Percentiles rank a stretch among this genome's conserved stretches.
Evolutionary conservation across 2,329 filamentous ascomycete genomes (phyloP).

Genomic region (Neophaeococcomyces mojaviensis): DNA sequence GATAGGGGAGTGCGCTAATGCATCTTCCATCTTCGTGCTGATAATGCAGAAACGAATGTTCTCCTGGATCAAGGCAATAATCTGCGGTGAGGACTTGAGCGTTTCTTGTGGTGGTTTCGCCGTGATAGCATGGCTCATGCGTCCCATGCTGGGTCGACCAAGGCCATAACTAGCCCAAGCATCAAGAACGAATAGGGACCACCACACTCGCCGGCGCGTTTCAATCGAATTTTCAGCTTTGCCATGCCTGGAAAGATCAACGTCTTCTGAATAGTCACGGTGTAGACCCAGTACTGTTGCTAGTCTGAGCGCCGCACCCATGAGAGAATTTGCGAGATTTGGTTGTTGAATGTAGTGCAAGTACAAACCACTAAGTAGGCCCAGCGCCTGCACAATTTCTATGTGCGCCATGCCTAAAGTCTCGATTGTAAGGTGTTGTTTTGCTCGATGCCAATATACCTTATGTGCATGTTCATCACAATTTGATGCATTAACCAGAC

Average conservation of each 20-base stretch:
- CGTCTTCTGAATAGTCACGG: constrained; percentile 49
- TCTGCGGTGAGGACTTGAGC: constrained; percentile 8
- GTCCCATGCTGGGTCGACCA: constrained; percentile 61
- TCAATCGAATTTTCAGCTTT: constrained; percentile 50
- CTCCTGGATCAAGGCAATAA: constrained; percentile 41
- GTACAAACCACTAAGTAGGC: constrained; percentile 67
- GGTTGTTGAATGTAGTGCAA: constrained; percentile 71
- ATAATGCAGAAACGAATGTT: constrained; percentile 76
- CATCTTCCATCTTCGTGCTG: constrained; percentile 68
- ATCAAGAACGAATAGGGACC: constrained; percentile 66
- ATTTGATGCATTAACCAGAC: constrained; percentile 60
- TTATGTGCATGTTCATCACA: constrained; percentile 29
- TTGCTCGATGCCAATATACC: constrained; percentile 61
- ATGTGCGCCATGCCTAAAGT: constrained; percentile 62
- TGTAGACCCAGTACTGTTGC: constrained; percentile 67
- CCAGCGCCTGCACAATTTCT: constrained; percentile 65
- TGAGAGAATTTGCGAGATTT: constrained; percentile 66
- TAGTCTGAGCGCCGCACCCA: constrained; percentile 65
- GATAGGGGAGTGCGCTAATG: constrained; percentile 61
- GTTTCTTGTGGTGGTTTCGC: constrained; percentile 55
- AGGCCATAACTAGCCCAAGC: constrained; percentile 67
- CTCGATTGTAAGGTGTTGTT: constrained; percentile 59
- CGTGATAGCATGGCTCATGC: constrained; percentile 61
- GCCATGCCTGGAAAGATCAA: constrained; percentile 32
- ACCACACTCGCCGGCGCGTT: constrained; percentile 62